Conservation (phyloP, 768 basidiomycete genomes). For the Amanita pseudoporphyria region DNA sequence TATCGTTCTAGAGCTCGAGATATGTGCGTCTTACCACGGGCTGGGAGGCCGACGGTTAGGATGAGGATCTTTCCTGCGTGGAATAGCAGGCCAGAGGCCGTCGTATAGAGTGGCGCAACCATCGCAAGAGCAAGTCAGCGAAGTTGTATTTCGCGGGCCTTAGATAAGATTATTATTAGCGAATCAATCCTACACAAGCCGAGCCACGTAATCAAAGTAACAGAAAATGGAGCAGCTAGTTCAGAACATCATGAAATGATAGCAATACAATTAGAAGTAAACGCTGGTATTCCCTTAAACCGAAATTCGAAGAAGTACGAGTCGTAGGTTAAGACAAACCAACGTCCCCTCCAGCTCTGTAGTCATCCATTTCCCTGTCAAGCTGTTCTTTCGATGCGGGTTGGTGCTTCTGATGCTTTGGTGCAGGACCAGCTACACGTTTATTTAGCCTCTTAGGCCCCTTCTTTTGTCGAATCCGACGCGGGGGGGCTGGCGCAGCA, state of each 20-base stretch:
- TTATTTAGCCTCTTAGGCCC: slow-evolving; percentile 66
- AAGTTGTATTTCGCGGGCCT: no score
- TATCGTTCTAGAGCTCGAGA: slow-evolving; percentile 95
- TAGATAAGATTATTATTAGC: no score
- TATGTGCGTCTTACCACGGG: slow-evolving; percentile 94
- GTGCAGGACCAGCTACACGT: no score
- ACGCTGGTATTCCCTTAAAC: no score
- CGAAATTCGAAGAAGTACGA: slow-evolving; percentile 3
- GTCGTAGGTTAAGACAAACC: slow-evolving; percentile 5
- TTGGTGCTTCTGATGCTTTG: no score
- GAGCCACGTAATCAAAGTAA: slow-evolving; percentile 4
- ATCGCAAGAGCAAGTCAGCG: slow-evolving; percentile 36
- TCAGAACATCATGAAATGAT: slow-evolving; percentile 1
- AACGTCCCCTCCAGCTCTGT: no score
- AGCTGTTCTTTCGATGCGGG: slow-evolving; percentile 54
- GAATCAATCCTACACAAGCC: no score
- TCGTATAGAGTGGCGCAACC: slow-evolving; percentile 93
- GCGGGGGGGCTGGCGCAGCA: slow-evolving; percentile 22
- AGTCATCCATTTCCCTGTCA: slow-evolving; percentile 79
- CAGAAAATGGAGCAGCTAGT: no score
- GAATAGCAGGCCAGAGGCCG: slow-evolving; percentile 76
- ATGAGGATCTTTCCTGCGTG: slow-evolving; percentile 95
- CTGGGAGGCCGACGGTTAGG: slow-evolving; percentile 87
- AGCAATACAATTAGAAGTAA: slow-evolving; percentile 4
- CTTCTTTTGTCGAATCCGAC: slow-evolving; percentile 49